Percentiles rank a stretch among this genome's conserved stretches.
phyloP scores from a whole-genome alignment of 257 asterid genomes.

The Handroanthus guayacan region DNA sequence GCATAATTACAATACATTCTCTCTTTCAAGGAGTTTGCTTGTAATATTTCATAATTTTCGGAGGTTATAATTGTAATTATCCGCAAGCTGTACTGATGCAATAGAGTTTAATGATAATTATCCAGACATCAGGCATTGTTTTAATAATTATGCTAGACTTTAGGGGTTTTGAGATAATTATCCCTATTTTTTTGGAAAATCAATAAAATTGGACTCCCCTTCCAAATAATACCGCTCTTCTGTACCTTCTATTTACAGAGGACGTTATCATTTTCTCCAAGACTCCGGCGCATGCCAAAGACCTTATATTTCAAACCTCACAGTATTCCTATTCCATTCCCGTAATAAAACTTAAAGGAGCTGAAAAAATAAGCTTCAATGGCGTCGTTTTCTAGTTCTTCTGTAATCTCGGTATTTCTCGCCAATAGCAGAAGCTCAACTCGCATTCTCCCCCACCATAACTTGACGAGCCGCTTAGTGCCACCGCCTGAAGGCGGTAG shows the following conservation, averaged over 20 bases:
- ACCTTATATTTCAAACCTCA: neutral
- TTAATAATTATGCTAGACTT: no score
- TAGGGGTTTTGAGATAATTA: no score
- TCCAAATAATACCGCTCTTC: neutral
- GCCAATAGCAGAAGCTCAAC: constrained; percentile 24
- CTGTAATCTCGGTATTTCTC: constrained; percentile 23
- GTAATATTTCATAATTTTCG: no score
- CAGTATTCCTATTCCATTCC: neutral
- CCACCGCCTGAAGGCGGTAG: constrained; percentile 36
- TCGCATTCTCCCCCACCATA: constrained; percentile 22
- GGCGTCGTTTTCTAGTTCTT: constrained; percentile 48
- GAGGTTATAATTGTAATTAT: no score
- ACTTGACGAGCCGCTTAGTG: constrained; percentile 32
- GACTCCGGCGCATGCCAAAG: neutral
- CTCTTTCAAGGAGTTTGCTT: no score
- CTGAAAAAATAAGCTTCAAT: constrained; percentile 20
- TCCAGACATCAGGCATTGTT: no score
- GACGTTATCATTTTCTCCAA: constrained; percentile 32
- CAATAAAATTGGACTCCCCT: no score
- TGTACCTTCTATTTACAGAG: neutral
- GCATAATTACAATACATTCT: no score
- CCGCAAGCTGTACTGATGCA: no score
- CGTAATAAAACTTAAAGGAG: neutral
- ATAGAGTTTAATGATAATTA: no score
- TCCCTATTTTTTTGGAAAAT: no score